Base-by-base conservation (phyloP, 176 grass and related monocot species). In the Oryza coarctata region DNA sequence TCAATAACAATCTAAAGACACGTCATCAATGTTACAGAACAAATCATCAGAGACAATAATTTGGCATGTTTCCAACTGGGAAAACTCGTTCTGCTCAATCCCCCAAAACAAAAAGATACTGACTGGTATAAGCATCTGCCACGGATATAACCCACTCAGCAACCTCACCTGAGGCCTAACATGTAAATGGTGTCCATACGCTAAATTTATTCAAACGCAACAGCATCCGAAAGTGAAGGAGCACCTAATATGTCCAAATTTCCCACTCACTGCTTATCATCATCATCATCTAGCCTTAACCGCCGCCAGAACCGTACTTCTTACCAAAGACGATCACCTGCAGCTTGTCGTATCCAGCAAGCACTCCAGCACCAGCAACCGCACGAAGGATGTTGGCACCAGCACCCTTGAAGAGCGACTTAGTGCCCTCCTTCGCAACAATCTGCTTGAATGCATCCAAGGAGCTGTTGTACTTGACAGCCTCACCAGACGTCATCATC, bases 401-500 rank as follows among this genome's bases (percentile, higher is more conserved):
- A 40, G 89, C 90, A 63, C 90, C 90, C 77, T 92, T 88, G 82
- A 92, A 92, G 40, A 92, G 86, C 0, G 90, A 92, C 67, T 86
- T 88, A 3, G 72, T 14, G 12, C 90, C 90, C 45, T 88, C 90
- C 13, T 88, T 92, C 17, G 83, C 87, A 2, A 92, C 32, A 62
- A 92, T 92, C 67, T 92, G 90, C 41, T 92, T 81, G 90, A 92
- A 85, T 13, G 86, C 86, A 55, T 92, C 86, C 34, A 88, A 20
- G 11, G 90, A 92, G 60, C 45, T 78, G 3, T 68, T 92, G 82
- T 88, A 92, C 83, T 92, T 88, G 34, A 92, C 90, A 3, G 90
- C 78, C 86, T 92, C 90, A 82, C 90, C 90, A 34, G 90, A 92
- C 4, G 90, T 89, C 90, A 92, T 92, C 90, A 92, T 92, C 90